Evolutionary conservation across 2,329 filamentous ascomycete species (phyloP), one percentile per base, ranked within the genome.

Genomic region (Aspergillus sp.): DNA sequence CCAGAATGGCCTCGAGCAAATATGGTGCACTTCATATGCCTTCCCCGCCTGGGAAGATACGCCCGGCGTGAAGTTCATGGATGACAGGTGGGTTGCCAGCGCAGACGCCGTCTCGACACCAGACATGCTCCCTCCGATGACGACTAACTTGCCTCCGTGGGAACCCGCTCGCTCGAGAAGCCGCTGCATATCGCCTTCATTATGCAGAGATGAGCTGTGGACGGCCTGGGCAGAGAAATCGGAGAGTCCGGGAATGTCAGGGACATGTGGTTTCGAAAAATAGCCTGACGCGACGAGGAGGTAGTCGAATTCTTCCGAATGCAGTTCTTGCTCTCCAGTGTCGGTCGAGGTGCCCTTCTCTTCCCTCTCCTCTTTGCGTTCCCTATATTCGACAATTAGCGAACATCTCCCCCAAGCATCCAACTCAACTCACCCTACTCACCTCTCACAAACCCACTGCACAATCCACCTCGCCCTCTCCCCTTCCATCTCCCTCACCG

Each of bases 121-220:
- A 2, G 90, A 94, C 83, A 95, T 92, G 67, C 92, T 90, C 0
- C 90, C 91, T 0, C 91, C 91, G 1, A 92, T 85, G 0, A 96
- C 80, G 1, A 92, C 80, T 16, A 95, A 86, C 68, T 87, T 90
- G 18, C 85, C 84, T 1, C 80, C 80, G 0, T 69, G 67, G 1
- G 32, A 26, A 6, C 49, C 39, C 12, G 60, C 39, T 4, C 52
- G 54, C 18, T 63, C 45, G 4, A 65, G 52, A 24, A 63, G 46
- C n/a, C 11, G 4, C 2, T 51, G 3, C 32, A 68, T 51, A 4
- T 77, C 71, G 0, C 74, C 66, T 2, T 90, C 73, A 56, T 83
- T 79, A 3, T 88, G 81, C 55, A 91, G 87, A 29, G 82, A 75
- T 52, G 88, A 89, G 74, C 89, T 92, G 72, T 93, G 90, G 0